phyloP scores from a whole-genome alignment of 2,329 filamentous ascomycete species.

The Lizonia empirigonia region DNA sequence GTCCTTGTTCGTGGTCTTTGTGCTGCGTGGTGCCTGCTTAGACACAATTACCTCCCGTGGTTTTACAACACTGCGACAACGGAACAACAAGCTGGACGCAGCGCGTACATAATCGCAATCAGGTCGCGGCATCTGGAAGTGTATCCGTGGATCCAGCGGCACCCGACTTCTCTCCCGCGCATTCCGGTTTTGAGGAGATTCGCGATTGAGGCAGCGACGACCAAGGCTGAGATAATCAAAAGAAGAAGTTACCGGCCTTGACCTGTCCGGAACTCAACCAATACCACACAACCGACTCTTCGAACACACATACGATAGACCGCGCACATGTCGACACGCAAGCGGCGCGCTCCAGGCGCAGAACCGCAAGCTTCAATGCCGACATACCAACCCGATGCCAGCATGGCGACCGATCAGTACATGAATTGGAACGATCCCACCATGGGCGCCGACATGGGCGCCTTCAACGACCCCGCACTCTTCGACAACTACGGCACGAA shows the following conservation, averaged over 20 bases:
- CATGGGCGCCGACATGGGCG: constrained; percentile 31
- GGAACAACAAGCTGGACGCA: constrained; percentile 18
- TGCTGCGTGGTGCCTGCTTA: constrained; percentile 21
- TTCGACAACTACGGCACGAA: constrained; percentile 40
- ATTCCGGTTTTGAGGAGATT: neutral
- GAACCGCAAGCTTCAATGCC: constrained; percentile 65
- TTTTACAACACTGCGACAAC: constrained; percentile 24
- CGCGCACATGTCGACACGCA: constrained; percentile 56
- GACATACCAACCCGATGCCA: constrained; percentile 54
- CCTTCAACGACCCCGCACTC: constrained; percentile 46
- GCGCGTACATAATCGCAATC: constrained; percentile 21
- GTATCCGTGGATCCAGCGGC: neutral
- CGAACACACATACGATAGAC: neutral
- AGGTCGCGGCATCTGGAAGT: neutral
- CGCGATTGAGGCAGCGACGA: constrained; percentile 2
- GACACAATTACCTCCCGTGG: constrained; percentile 16
- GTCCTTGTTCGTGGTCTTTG: constrained; percentile 21
- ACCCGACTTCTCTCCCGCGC: neutral
- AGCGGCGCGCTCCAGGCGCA: constrained; percentile 75
- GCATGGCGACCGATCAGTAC: constrained; percentile 45
- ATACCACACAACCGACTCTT: neutral
- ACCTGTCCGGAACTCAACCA: constrained; percentile 4
- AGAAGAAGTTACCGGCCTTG: neutral
- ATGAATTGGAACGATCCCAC: constrained; percentile 44
- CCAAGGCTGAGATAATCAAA: constrained; percentile 5